These are phyloP conservation scores for Pueraria montana DNA, from an alignment of 306 rosid genomes.

Conservation along the genomic window DNA sequence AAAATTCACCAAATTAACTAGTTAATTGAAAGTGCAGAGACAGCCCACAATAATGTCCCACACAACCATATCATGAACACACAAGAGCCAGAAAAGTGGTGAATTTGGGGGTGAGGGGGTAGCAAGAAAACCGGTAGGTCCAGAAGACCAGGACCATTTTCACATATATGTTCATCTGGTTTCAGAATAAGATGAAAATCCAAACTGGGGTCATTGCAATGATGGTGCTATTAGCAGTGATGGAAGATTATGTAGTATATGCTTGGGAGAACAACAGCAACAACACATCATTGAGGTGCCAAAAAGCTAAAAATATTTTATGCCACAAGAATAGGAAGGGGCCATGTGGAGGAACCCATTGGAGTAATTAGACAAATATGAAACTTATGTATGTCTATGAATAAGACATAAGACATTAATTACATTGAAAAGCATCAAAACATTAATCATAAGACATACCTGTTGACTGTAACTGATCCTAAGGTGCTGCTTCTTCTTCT, in stretches of 20 bases:
- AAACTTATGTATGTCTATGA: not conserved
- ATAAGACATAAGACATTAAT: not conserved
- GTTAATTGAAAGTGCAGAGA: constrained; percentile 39
- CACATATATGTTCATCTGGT: not conserved
- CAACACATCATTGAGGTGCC: constrained; percentile 55
- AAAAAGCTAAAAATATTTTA: constrained; percentile 35
- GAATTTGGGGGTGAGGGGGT: not conserved
- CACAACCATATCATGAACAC: constrained; percentile 9
- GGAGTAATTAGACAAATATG: constrained; percentile 46
- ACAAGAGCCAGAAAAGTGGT: constrained; percentile 14
- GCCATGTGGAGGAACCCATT: constrained; percentile 63
- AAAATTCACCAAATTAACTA: constrained; percentile 37
- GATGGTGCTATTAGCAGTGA: constrained; percentile 46
- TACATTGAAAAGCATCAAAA: not conserved
- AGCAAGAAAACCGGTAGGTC: constrained; percentile 2
- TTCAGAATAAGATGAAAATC: constrained; percentile 28
- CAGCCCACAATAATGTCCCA: not conserved
- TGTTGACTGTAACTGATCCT: not conserved
- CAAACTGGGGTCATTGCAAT: constrained; percentile 37
- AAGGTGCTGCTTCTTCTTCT: constrained; percentile 1
- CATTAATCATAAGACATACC: constrained; percentile 28
- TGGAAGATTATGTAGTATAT: constrained; percentile 44
- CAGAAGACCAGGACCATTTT: constrained; percentile 3
- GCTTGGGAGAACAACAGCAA: not conserved
- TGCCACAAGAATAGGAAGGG: constrained; percentile 51